Evolutionary conservation across 768 basidiomycete genomes (phyloP).

Genomic region (Hortiboletus campestris): DNA sequence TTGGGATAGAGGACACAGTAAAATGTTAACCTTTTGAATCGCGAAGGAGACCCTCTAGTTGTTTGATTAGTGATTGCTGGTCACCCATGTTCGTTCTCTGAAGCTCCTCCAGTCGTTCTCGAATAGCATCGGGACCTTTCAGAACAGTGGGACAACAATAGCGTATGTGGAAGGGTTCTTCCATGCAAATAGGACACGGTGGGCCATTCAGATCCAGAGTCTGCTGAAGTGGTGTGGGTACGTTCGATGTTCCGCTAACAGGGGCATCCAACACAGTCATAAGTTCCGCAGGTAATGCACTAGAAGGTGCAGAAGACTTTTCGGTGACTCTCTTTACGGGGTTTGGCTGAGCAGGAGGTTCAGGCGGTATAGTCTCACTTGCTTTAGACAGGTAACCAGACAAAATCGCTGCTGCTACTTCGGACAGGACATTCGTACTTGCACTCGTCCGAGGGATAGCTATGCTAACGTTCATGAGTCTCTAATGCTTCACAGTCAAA

Average conservation of each 20-base stretch:
- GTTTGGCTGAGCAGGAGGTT: constrained; percentile 10
- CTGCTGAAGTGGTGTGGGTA: neutral
- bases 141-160: constrained; percentile 48
- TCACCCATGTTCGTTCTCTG: constrained; percentile 23
- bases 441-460: constrained; percentile 16
- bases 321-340: constrained; percentile 5
- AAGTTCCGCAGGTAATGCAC: neutral
- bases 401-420: constrained; percentile 21
- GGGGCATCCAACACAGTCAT: neutral
- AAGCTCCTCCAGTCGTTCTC: constrained; percentile 45
- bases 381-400: constrained; percentile 1
- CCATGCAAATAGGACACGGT: constrained; percentile 47
- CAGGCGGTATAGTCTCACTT: constrained; percentile 2
- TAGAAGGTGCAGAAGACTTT: constrained; percentile 3
- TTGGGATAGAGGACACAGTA: neutral
- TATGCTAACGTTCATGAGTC: constrained; percentile 25
- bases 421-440: constrained; percentile 15
- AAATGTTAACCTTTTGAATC: constrained; percentile 27
- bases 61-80: constrained; percentile 36
- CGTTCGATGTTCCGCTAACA: neutral
- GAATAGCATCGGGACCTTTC: constrained; percentile 43
- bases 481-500: constrained; percentile 4
- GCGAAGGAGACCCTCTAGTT: constrained; percentile 38
- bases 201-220: constrained; percentile 4
- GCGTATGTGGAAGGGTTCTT: constrained; percentile 45